Evolutionary conservation across 345 rosid species (phyloP), one percentile per base, ranked within the genome.

Genomic region (Jatropha curcas): DNA sequence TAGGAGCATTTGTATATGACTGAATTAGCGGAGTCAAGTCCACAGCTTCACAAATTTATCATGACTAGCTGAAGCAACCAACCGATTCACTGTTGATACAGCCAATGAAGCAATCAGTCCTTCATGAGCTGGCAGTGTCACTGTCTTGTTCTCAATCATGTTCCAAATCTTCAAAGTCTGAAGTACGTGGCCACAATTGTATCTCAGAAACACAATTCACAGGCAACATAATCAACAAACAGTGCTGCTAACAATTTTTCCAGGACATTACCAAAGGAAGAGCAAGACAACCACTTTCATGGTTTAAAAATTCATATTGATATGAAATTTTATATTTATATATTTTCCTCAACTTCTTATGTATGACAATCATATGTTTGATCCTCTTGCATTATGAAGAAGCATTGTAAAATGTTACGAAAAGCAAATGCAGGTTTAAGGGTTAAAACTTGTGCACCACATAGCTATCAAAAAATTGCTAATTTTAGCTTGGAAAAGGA

Each of bases 1-100:
- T 56, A 35, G 33, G 51, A 70, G 17, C 67, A 43, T 72, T 74
- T 53, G 24, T 14, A 60, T 14, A 43, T 30, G 25, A 24, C 4
- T 17, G 13, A 57, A 52, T 62, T 10, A 17, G 25, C 41, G 27
- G 10, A 31, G 10, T 86, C 81, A 90, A 79, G 86, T 92, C 98
- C 98, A 94, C 56, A 94, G 83, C 86, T 94, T 92, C 72, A 94
- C 91, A 53, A 71, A 73, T 86, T 88, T 89, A 81, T 94, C 98
- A 7, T 94, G 97, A 80, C 98, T 90, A 4, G 97, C 98, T 25
- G 98, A 94, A 68, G 98, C 96, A 68, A 94, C 88, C 82, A 87
- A 72, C 19, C 82, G 72, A 0, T 73, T 74, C 51, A 30, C 56
- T 25, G 57, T 68, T 0, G 84, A 80, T 37, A 50, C 81, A 2